phyloP scores from a whole-genome alignment of 176 grass and related monocot genomes.

The Phragmites australis region DNA sequence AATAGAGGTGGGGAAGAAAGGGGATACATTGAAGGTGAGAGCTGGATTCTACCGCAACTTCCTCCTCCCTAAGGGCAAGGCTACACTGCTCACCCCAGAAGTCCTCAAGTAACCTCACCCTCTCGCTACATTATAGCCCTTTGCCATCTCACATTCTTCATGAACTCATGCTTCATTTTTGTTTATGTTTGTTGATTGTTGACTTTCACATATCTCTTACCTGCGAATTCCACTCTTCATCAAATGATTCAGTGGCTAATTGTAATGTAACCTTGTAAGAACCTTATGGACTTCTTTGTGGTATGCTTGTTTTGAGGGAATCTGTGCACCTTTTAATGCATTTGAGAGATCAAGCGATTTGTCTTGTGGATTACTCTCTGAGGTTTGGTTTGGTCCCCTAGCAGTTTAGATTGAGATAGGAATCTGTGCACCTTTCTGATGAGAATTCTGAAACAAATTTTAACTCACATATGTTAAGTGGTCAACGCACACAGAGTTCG shows the following conservation, averaged over 20 bases:
- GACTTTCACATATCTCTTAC: not conserved
- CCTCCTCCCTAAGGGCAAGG: conserved; percentile 83
- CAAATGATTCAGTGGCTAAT: not conserved
- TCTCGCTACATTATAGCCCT: not conserved
- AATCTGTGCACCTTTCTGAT: conserved; percentile 7
- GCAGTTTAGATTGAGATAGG: not conserved
- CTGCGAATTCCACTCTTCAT: not conserved
- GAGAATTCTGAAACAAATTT: not conserved
- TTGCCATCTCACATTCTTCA: not conserved
- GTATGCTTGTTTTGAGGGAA: not conserved
- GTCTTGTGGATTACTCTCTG: not conserved
- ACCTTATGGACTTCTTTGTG: not conserved
- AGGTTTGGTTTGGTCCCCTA: not conserved
- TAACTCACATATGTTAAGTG: not conserved
- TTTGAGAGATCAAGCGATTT: not conserved
- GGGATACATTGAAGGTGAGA: conserved; percentile 72
- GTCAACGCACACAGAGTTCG: not conserved
- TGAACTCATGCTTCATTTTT: not conserved
- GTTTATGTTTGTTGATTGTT: not conserved
- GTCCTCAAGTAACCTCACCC: conserved; percentile 71
- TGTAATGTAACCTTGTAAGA: not conserved
- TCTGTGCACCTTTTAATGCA: not conserved
- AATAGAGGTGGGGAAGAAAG: conserved; percentile 62
- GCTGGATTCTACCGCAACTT: conserved; percentile 94
- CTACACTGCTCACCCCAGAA: conserved; percentile 62